A percentile compares a stretch with the other conserved stretches of the same genome.
Conservation (phyloP, 768 basidiomycete species). For the Crassisporium funariophilum region DNA sequence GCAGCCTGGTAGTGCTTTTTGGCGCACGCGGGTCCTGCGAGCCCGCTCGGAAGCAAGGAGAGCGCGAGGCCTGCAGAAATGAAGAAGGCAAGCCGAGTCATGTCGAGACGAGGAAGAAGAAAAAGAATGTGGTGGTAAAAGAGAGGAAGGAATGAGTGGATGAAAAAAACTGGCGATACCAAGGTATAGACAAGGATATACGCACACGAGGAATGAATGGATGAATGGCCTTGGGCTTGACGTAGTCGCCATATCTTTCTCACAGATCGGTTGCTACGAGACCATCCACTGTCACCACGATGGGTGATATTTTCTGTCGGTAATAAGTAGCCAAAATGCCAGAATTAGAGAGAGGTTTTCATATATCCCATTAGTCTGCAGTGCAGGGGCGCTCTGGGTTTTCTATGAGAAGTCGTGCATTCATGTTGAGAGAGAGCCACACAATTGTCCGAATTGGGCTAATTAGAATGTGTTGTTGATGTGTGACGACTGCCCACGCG, state of each 20-base stretch:
- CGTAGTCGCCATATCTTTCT: slow-evolving; percentile 2
- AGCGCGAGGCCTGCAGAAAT: slow-evolving; percentile 36
- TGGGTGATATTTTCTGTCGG: too few relatives aligned
- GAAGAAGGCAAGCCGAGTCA: slow-evolving; percentile 39
- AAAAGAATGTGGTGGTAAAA: slow-evolving; percentile 23
- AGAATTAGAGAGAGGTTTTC: too few relatives aligned
- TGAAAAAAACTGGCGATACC: slow-evolving; percentile 12
- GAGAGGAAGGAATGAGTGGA: slow-evolving; percentile 23
- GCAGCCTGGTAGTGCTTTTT: slow-evolving; percentile 34
- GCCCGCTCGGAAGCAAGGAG: slow-evolving; percentile 36
- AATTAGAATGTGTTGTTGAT: too few relatives aligned
- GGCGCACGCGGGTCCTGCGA: slow-evolving; percentile 51
- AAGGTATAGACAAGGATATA: slow-evolving; percentile 6
- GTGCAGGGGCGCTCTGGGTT: too few relatives aligned
- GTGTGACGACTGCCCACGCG: too few relatives aligned
- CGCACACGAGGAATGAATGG: too few relatives aligned
- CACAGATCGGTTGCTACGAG: slow-evolving; percentile 24
- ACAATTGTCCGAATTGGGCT: too few relatives aligned
- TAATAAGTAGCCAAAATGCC: too few relatives aligned
- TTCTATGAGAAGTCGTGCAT: too few relatives aligned
- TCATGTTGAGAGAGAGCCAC: too few relatives aligned
- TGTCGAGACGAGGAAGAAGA: slow-evolving; percentile 29
- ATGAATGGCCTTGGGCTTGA: too few relatives aligned
- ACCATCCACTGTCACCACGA: slow-evolving; percentile 16
- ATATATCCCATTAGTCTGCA: too few relatives aligned